Conservation (phyloP, 305 asterid genomes). For the Solanum hybrid region DNA sequence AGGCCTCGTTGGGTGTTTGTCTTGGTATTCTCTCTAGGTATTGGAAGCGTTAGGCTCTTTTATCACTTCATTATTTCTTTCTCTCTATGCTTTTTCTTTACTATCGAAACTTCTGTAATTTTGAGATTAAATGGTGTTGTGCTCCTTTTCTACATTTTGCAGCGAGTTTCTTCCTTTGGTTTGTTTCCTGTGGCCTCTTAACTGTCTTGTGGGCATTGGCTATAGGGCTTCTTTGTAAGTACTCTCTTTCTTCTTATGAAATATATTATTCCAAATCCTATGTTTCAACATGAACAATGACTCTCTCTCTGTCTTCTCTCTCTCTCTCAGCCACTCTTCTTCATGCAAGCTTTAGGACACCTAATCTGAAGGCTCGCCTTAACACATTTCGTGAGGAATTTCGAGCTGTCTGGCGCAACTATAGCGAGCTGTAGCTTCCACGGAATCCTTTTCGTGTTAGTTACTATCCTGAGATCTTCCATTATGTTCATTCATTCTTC, state of each 20-base stretch:
- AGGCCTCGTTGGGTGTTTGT: slow-evolving; percentile 91
- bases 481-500: neutral
- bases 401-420: slow-evolving; percentile 96
- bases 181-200: slow-evolving; percentile 68
- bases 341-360: slow-evolving; percentile 82
- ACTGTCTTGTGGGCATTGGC: slow-evolving; percentile 54
- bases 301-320: slow-evolving; percentile 3
- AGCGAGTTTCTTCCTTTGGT: slow-evolving; percentile 79
- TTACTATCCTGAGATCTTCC: slow-evolving; percentile 10
- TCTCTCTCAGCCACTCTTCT: slow-evolving; percentile 54
- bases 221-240: slow-evolving; percentile 76
- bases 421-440: slow-evolving; percentile 70
- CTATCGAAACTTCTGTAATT: slow-evolving; percentile 3
- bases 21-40: slow-evolving; percentile 51
- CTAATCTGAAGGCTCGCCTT: slow-evolving; percentile 88
- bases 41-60: slow-evolving; percentile 4
- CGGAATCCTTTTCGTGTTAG: slow-evolving; percentile 19
- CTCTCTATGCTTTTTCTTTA: slow-evolving; percentile 1
- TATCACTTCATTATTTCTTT: neutral
- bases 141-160: slow-evolving; percentile 16
- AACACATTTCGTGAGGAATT: slow-evolving; percentile 97
- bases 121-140: neutral
- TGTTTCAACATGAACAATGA: neutral
- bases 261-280: neutral
- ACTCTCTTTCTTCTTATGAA: neutral